Evolutionary conservation across 805 yeast genomes (phyloP), one percentile per base, ranked within the genome.

Genomic region (Teunomyces lycoperdinae): DNA sequence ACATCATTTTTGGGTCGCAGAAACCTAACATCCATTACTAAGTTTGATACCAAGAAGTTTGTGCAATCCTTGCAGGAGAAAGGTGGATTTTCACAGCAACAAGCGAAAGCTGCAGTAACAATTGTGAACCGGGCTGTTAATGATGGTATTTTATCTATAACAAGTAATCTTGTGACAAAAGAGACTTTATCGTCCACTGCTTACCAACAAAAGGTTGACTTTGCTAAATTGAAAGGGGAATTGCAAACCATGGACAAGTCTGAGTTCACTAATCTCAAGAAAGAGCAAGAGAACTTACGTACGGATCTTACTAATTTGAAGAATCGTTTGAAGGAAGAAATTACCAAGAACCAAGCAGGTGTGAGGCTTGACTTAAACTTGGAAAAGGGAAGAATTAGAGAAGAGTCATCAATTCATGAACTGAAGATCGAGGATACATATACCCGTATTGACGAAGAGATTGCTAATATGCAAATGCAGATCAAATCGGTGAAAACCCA

Each of bases 141-240:
- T 57, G 94, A 89, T 53, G 94, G 96, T 4, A 82, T 90, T 28
- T 77, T 78, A 17, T 81, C 85, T 47, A 83, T 89, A 24, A 83
- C 91, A 8, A 76, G 84, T 33, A 86, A 86, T 59, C 70, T 92
- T 48, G 96, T 92, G n/a, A 81, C 90, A 24, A 85, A 89, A 57
- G 97, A 90, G 57, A 83, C 85, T 39, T 76, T 92, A 40, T 83
- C 88, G 28, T 83, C 90, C 55, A 79, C 90, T 61, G 86, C 96
- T 3, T 94, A 94, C 66, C 96, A 92, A 63, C 98, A 94, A 60
- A 89, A 92, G 58, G 97, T 94, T 29, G 98, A 94, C 62, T 92
- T 94, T 75, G 94, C 97, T 33, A 92, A 92, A 62, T 77, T 94
- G 50, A 85, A 91, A 61, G 96, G 96, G 29, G 98, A 92, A 64